Evolutionary conservation across 495 filamentous ascomycete genomes (phyloP).

Genomic region (Jackrogersella multiformis): DNA sequence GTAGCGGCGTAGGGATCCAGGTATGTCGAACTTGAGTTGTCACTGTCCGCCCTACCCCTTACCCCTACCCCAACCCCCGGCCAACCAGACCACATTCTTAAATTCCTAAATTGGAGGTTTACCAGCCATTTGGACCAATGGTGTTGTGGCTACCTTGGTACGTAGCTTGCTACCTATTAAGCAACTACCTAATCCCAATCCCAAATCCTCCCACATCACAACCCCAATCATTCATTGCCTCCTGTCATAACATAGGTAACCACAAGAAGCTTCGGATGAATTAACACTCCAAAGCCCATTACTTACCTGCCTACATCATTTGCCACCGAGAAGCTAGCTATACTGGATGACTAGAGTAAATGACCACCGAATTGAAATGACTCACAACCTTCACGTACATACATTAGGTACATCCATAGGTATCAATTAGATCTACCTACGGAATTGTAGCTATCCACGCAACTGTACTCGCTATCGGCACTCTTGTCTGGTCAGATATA

Average conservation of each 20-base stretch:
- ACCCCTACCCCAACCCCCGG: slow-evolving; percentile 17
- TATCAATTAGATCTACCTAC: slow-evolving; percentile 6
- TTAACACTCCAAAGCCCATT: slow-evolving; percentile 3
- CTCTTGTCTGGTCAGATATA: too few species aligned
- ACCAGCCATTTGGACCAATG: slow-evolving; percentile 40
- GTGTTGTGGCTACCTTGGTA: slow-evolving; percentile 10
- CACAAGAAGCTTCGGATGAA: slow-evolving; percentile 31
- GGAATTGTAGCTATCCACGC: too few species aligned
- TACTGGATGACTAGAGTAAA: neutral
- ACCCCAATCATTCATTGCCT: slow-evolving; percentile 3
- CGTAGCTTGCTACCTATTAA: slow-evolving; percentile 1
- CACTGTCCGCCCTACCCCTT: too few species aligned
- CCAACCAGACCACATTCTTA: slow-evolving; percentile 37
- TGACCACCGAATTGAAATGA: slow-evolving; percentile 1
- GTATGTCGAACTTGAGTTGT: too few species aligned
- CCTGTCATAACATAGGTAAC: neutral
- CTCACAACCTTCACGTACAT: neutral
- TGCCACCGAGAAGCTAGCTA: neutral
- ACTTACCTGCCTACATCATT: slow-evolving; percentile 1
- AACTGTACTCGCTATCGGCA: too few species aligned
- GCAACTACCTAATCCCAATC: neutral
- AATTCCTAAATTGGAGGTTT: slow-evolving; percentile 28
- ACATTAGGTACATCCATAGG: neutral
- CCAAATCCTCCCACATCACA: neutral
- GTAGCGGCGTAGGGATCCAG: neutral